phyloP scores from a whole-genome alignment of 2,329 filamentous ascomycete genomes.

The Chaetomiaceae sp. region DNA sequence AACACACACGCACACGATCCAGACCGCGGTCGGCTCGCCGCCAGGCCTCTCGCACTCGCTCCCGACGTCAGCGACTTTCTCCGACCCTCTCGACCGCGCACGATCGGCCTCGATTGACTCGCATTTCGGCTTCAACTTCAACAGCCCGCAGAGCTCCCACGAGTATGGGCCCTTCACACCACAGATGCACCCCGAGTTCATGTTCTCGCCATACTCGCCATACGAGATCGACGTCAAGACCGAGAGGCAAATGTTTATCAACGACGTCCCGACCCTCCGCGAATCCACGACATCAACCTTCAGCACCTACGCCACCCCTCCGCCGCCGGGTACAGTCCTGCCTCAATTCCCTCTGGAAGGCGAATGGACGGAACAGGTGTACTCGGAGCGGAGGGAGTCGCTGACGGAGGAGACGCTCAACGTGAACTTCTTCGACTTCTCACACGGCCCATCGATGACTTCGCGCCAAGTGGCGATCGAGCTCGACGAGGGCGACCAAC shows the following conservation, averaged over 20 bases:
- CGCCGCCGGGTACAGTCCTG: slow-evolving; percentile 63
- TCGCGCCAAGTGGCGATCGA: slow-evolving; percentile 69
- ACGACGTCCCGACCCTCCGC: slow-evolving; percentile 77
- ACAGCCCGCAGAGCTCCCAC: slow-evolving; percentile 50
- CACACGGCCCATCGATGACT: slow-evolving; percentile 60
- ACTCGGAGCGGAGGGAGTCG: slow-evolving; percentile 64
- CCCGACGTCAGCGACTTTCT: slow-evolving; percentile 75
- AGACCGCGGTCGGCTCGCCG: slow-evolving; percentile 60
- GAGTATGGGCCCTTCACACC: slow-evolving; percentile 59
- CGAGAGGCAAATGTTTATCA: slow-evolving; percentile 88
- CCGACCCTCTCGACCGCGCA: slow-evolving; percentile 67
- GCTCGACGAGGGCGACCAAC: slow-evolving; percentile 82
- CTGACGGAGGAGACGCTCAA: slow-evolving; percentile 63
- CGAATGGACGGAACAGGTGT: slow-evolving; percentile 69
- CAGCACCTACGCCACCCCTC: slow-evolving; percentile 81
- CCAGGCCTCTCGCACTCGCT: slow-evolving; percentile 77
- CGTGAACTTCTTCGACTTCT: slow-evolving; percentile 79
- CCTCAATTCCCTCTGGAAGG: slow-evolving; percentile 57
- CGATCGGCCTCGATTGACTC: slow-evolving; percentile 77
- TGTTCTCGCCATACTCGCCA: slow-evolving; percentile 60
- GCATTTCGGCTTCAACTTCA: slow-evolving; percentile 74
- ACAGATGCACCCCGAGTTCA: slow-evolving; percentile 59
- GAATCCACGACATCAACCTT: slow-evolving; percentile 91
- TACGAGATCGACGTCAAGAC: slow-evolving; percentile 97
- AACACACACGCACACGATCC: slow-evolving; percentile 50